Base-by-base conservation (phyloP, 2,329 filamentous ascomycete genomes). In the Macrophomina phaseolina region DNA sequence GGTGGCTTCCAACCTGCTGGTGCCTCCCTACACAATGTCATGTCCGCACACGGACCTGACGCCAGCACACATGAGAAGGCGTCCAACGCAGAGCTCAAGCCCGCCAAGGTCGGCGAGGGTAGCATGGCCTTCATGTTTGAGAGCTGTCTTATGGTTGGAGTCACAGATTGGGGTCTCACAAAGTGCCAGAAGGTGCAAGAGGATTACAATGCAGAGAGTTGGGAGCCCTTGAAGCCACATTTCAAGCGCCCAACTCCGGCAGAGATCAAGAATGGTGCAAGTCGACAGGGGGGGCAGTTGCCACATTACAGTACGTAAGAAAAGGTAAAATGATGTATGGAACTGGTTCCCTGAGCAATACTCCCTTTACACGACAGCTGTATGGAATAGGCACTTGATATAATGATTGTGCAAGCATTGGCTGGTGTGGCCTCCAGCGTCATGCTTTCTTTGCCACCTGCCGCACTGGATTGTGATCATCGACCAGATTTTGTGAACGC, bases 151-250 rank as follows among this genome's bases (percentile, higher is more conserved):
- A 90, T 91, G 87, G 84, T 91, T 2, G 89, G 89, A 1, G 89
- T 92, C 34, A 91, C 90, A 1, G 86, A 90, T 67, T 92, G 89
- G 89, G 90, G 89, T 1, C 77, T 91, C 69, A 90, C 87, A 77
- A 86, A 86, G 69, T 94, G 89, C 74, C 79, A 84, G 73, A 91
- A 91, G 78, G 86, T 91, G 48, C 90, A 91, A 80, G 83, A 87
- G 70, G 86, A 86, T 66, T 96, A 95, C 74, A 93, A 88, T 75
- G 87, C 89, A 67, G 91, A 96, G 81, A 94, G 91, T 76, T 97
- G 93, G 93, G 88, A 81, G 71, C 77, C 79, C 14, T 69, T 85
- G 70, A 82, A 82, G 73, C 75, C 81, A 67, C 80, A 80, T 65
- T 85, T 84, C n/a, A 67, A 61, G 55, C 62, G 62, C 2, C 62